A percentile compares a stretch with the other conserved stretches of the same genome.
Conservation (phyloP, 441 rosid species). For the Populus hybrid region DNA sequence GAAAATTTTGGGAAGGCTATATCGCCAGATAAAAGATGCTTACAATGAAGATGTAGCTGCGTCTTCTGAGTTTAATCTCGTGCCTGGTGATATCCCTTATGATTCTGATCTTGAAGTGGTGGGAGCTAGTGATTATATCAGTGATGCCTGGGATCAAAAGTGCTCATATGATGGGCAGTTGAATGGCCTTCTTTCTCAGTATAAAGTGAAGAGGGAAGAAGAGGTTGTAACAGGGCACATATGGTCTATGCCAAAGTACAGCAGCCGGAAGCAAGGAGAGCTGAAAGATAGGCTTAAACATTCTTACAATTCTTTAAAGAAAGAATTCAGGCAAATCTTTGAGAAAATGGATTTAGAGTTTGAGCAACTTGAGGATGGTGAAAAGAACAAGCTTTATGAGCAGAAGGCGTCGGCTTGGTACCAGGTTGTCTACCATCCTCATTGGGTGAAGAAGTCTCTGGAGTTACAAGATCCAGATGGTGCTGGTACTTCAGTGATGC, state of each 20-base stretch:
- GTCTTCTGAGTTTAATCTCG: slow-evolving; percentile 35
- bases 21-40: slow-evolving; percentile 54
- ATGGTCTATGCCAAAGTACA: slow-evolving; percentile 82
- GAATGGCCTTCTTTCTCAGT: slow-evolving; percentile 68
- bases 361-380: slow-evolving; percentile 54
- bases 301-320: slow-evolving; percentile 58
- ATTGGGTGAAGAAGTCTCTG: slow-evolving; percentile 57
- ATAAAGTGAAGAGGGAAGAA: slow-evolving; percentile 78
- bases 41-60: slow-evolving; percentile 41
- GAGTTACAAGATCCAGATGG: slow-evolving; percentile 45
- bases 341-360: slow-evolving; percentile 43
- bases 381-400: slow-evolving; percentile 54
- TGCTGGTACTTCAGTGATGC: slow-evolving; percentile 34
- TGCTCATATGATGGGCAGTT: slow-evolving; percentile 71
- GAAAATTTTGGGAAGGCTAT: slow-evolving; percentile 78
- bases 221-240: slow-evolving; percentile 90
- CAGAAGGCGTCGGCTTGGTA: slow-evolving; percentile 92
- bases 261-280: slow-evolving; percentile 66
- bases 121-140: slow-evolving; percentile 58
- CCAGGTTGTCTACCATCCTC: slow-evolving; percentile 72
- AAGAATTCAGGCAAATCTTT: slow-evolving; percentile 63
- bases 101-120: slow-evolving; percentile 56
- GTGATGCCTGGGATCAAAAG: slow-evolving; percentile 79
- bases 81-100: slow-evolving; percentile 49
- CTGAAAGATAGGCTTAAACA: slow-evolving; percentile 71